phyloP scores from a whole-genome alignment of 2,329 filamentous ascomycete species.

The Colletotrichum plurivorum region DNA sequence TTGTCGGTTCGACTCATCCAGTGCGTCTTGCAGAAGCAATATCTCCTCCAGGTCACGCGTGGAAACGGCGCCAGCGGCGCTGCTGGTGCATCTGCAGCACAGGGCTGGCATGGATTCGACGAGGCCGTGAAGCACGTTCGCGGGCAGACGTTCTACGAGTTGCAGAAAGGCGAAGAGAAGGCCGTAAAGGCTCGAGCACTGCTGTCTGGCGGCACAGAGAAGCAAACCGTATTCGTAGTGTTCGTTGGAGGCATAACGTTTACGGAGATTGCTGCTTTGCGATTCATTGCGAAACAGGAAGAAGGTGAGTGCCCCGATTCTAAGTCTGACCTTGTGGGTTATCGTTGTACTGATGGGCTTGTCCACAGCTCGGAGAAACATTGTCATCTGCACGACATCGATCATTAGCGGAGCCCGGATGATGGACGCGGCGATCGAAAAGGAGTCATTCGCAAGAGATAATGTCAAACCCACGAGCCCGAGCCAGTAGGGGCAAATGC shows the following conservation, averaged over 20 bases:
- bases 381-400: constrained; percentile 93
- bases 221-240: constrained; percentile 94
- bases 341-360: neutral
- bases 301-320: constrained; percentile 63
- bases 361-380: constrained; percentile 77
- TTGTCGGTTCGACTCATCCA: constrained; percentile 93
- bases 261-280: constrained; percentile 92
- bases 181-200: constrained; percentile 88
- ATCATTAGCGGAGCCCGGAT: constrained; percentile 91
- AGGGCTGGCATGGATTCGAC: constrained; percentile 95
- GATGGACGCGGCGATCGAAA: constrained; percentile 88
- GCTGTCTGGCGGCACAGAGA: constrained; percentile 80
- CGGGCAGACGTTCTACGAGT: constrained; percentile 91
- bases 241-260: constrained; percentile 98
- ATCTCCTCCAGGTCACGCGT: constrained; percentile 79
- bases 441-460: constrained; percentile 70
- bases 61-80: constrained; percentile 68
- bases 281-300: constrained; percentile 90
- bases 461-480: constrained; percentile 35
- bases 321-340: too few relatives aligned
- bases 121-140: constrained; percentile 89
- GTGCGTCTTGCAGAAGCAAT: constrained; percentile 91
- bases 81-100: constrained; percentile 61
- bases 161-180: constrained; percentile 93
- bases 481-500: constrained; percentile 32